Evolutionary conservation across 352 stramenopile species (phyloP).

Genomic region (Globisporangium mamillatum): DNA sequence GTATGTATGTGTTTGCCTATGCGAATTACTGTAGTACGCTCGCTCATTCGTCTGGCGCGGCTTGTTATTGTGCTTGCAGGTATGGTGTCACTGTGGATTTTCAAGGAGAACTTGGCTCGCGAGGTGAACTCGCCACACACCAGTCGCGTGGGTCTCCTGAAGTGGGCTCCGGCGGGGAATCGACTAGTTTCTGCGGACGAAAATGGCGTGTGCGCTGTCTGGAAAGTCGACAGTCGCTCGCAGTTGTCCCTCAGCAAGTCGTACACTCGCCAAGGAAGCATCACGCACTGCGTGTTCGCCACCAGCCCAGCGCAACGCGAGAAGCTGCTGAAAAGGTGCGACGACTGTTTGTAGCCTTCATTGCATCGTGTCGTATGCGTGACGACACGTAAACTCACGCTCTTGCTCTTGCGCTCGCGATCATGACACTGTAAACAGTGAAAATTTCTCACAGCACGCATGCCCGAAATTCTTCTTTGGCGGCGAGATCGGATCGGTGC

Average conservation of each 20-base stretch:
- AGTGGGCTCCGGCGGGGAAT: constrained; percentile 86
- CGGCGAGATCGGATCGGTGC: constrained; percentile 87
- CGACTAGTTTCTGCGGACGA: constrained; percentile 89
- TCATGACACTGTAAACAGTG: constrained; percentile 20
- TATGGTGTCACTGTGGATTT: constrained; percentile 83
- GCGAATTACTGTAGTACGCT: neutral
- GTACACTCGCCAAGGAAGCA: constrained; percentile 81
- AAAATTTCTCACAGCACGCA: constrained; percentile 45
- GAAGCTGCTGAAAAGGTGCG: constrained; percentile 43
- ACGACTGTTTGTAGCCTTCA: neutral
- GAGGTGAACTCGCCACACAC: constrained; percentile 84
- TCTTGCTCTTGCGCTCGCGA: neutral
- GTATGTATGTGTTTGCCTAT: constrained; percentile 19
- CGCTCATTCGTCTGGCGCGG: neutral
- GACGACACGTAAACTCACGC: neutral
- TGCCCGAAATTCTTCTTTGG: constrained; percentile 92
- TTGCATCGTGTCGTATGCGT: neutral
- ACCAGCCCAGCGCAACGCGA: constrained; percentile 36
- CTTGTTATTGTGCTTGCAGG: constrained; percentile 22
- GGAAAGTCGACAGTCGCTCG: constrained; percentile 80
- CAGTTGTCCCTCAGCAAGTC: constrained; percentile 78
- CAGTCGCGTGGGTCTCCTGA: constrained; percentile 73
- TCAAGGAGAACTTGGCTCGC: constrained; percentile 62
- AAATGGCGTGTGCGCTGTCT: constrained; percentile 79
- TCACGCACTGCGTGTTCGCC: constrained; percentile 89